Base-by-base conservation (phyloP, 106 monocot genomes). In the Dendrobium nobile region DNA sequence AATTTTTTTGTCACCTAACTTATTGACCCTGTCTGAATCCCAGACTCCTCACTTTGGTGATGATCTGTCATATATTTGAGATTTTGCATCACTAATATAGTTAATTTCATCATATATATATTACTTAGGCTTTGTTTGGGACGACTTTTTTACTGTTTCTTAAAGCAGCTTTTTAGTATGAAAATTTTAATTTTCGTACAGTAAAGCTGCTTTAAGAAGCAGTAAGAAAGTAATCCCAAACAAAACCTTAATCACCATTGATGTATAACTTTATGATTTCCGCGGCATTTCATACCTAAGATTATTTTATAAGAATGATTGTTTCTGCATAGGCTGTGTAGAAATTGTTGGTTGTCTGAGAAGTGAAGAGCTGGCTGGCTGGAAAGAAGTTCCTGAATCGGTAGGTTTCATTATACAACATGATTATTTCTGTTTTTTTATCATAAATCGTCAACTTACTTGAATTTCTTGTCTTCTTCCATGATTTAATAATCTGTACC, bases 381-480 rank as follows among this genome's bases (percentile, higher is more conserved):
- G 96, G 96, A 86, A 91, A 44, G 87, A 84, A 54, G 93, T 96
- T 4, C 96, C 96, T 78, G 83, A 96, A 87, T 93, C 96, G 67
- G 96, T 96, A 47, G 17, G 87, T 27, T 18, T 48, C 11, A 41
- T 48, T 7, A 20, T 74, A 33, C 19, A 47, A 19, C 48, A 26
- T 67, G 40, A 72, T 73, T 16, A 55, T 26, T n/a, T 77, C 7
- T 37, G 3, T 41, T 48, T 55, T 73, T 9, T 27, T 78, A 55
- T 51, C 10, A 45, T 45, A 13, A 51, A 51, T 51, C 15, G 3
- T 0, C 51, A 13, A 51, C 51, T 31, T 17, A 8, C 51, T 31
- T 17, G 4, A 55, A 28, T 74, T 41, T 70, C 0, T 19, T 41
- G 20, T 74, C 15, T 43, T 42, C 43, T 42, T 16, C 7, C n/a